phyloP scores from a whole-genome alignment of 2,329 filamentous ascomycete genomes.

The Colletotrichum endophyticum region DNA sequence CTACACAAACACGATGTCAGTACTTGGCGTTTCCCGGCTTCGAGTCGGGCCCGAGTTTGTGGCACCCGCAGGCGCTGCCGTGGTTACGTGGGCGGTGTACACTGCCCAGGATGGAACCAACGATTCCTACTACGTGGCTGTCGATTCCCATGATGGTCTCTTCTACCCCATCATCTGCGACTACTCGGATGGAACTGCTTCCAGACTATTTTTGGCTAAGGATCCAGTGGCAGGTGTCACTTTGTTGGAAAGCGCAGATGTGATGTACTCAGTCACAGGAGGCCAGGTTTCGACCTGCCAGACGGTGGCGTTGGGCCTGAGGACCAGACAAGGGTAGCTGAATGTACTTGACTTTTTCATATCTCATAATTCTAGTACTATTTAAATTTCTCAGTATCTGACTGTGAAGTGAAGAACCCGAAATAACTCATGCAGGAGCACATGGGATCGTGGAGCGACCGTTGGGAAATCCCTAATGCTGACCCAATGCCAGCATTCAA shows the following conservation, averaged over 20 bases:
- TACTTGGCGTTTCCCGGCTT: slow-evolving; percentile 33
- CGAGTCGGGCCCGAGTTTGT: slow-evolving; percentile 23
- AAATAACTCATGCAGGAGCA: not conserved
- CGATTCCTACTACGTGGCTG: slow-evolving; percentile 22
- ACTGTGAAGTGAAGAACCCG: not conserved
- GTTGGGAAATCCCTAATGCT: not conserved
- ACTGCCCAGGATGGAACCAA: not conserved
- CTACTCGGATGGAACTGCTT: slow-evolving; percentile 22
- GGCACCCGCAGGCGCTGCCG: slow-evolving; percentile 21
- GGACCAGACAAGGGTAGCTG: not conserved
- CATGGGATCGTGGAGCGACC: not conserved
- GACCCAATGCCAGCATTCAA: not conserved
- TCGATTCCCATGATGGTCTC: slow-evolving; percentile 23
- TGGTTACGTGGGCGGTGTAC: slow-evolving; percentile 24
- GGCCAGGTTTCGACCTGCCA: slow-evolving; percentile 23
- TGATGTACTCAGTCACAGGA: slow-evolving; percentile 30
- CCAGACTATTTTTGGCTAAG: slow-evolving; percentile 31
- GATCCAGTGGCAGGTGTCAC: slow-evolving; percentile 26
- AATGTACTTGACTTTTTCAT: not conserved
- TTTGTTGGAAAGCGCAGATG: slow-evolving; percentile 25
- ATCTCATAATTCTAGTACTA: not conserved
- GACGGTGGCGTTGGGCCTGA: not conserved
- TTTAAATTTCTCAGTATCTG: not conserved
- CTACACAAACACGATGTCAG: slow-evolving; percentile 35
- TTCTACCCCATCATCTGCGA: slow-evolving; percentile 34